Evolutionary conservation across 208 protist genomes (phyloP), one percentile per base, ranked within the genome.

Genomic region (Crithidia brevicula): DNA sequence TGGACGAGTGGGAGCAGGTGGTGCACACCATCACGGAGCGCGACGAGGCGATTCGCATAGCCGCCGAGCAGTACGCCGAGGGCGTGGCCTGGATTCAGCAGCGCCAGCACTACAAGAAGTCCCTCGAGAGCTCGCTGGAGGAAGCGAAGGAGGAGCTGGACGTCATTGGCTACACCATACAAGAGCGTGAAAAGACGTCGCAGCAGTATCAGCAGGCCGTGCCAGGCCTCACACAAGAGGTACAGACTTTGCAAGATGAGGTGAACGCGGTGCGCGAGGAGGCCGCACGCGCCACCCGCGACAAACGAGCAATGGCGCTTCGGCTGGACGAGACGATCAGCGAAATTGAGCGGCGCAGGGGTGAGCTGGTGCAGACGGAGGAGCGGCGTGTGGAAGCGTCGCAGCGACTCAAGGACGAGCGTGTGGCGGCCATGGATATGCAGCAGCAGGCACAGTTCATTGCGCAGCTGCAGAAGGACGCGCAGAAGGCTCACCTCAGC

Each of bases 1-100:
- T 98, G 20, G 58, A 77, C n/a, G 91, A 98, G 76, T 98, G 93
- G 91, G 95, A 98, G 78, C 56, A 76, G 33, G 87, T 96, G 31
- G 83, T 98, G 31, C 60, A 81, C 46, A 80, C 79, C 10, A 98
- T 98, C 70, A 72, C 93, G 30, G 75, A 88, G 49, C 85, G 93
- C 15, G 96, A 98, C 78, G 80, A 88, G 31, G 79, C 84, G 8
- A 98, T 98, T 46, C 72, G 85, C 50, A 65, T 74, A 4, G 86
- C 86, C 1, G 85, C 82, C 20, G 83, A 94, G 70, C 71, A 86
- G 66, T 98, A 92, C 69, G 68, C 81, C 11, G 84, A 91, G 36
- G 89, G 89, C 22, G 77, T 82, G 10, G 69, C 73, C 58, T 95
- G 89, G 89, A 40, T 91, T 33, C 66, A 71, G 69, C 82, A 85